Base-by-base conservation (phyloP, 768 basidiomycete species). In the Galerina marginata region DNA sequence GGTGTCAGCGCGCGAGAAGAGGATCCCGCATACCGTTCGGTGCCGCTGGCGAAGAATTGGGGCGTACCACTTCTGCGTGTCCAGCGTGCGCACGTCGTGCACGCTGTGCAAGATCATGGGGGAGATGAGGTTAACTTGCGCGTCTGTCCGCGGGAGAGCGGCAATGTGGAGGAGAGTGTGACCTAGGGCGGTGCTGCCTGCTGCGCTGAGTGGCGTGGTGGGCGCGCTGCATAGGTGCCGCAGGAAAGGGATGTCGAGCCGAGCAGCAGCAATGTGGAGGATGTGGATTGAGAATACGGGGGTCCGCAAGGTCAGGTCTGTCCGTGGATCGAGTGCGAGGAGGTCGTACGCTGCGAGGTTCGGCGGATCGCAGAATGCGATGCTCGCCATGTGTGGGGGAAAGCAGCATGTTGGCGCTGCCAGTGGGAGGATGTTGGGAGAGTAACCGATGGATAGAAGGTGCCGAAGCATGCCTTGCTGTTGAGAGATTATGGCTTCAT, bases 21-120 rank as follows among this genome's bases (percentile, higher is more conserved):
- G 37, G 16, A 37, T 52, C 15, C 51, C 51, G 5, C 33, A 29
- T 20, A 37, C 39, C 6, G 51, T 29, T 9, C 29, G 29, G 36
- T 52, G 37, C 6, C 51, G 33, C 33, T 29, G 36, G 37, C 37
- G 26, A 29, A 52, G n/a, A 23, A 37, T 37, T 2, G 37, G 6
- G 1, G 36, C 5, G n/a, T 15, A 12, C 51, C 51, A 52, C 6
- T 15, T n/a, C 20, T 37, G 36, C 15, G 51, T 52, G 37, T 52
- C 51, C n/a, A 52, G 37, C 7, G 51, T 52, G 14, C 51, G 51
- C 15, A 52, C 33, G 15, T 52, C 51, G 51, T 52, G 51, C 6
- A 52, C 23, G 33, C 33, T 52, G n/a, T 52, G 29, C 9, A 52
- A 36, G 16, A 52, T 23, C 36, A 37, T 52, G 12, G 11, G 36